Evolutionary conservation across 1,284 basidiomycete genomes (phyloP), one percentile per base, ranked within the genome.

Genomic region (Trametes pubescens): DNA sequence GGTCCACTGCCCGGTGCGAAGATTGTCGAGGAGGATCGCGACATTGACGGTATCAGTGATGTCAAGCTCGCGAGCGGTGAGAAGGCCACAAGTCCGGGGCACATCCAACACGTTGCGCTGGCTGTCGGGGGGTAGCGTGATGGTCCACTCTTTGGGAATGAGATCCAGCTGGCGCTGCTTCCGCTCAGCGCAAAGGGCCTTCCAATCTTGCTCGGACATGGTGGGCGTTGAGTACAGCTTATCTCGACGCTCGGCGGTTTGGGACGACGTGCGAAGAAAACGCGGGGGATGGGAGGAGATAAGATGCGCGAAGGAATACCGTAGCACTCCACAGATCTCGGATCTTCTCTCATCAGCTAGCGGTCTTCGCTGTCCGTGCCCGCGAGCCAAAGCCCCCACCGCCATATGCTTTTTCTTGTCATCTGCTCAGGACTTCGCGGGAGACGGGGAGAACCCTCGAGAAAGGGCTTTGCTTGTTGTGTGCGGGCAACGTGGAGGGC

Each of bases 11-110:
- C 81, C 81, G 2, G 68, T 74, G 16, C 82, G 81, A 6, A 92
- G 74, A 56, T 84, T 82, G 53, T 74, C 61, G 67, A 86, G 75
- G 1, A 93, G 76, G 22, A 73, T 71, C 14, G 78, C 77, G 10
- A 88, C 80, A 58, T 86, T 78, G 29, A 77, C 78, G 9, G 81
- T 81, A 59, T 84, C 80, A 5, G 92, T 93, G 34, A 95, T 91
- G 62, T 85, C 83, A 10, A 93, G 71, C 72, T 95, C 93, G 46
- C 76, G 78, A 3, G 75, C 54, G 1, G 83, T 81, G 43, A 95
- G 80, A 4, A 93, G 70, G 4, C 90, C 89, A 69, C 85, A 87
- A 5, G 80, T 77, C 59, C 77, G 78, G 0, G 90, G 89, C 48
- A 91, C 76, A 56, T 78, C 74, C 26, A 82, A 81, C 21, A 93